Evolutionary conservation across 371 early-diverging fungal species (phyloP), one percentile per base, ranked within the genome.

Genomic region (Syncephalis fuscata): DNA sequence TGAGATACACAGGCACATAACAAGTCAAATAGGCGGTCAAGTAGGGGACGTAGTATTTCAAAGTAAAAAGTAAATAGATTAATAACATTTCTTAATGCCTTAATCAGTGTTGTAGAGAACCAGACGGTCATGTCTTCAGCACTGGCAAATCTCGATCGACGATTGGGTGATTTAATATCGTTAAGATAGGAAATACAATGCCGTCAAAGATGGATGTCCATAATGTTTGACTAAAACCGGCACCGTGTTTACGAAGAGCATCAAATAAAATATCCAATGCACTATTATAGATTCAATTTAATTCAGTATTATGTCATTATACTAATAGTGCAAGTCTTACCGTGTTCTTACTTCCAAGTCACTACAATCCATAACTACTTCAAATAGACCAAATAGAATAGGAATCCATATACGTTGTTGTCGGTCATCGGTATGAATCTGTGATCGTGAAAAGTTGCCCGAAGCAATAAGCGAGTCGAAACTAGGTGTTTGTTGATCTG

Each of bases 131-230:
- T 56, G 39, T 71, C 72, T 41, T 70, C 70, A 1, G 63, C 55
- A 15, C 63, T 55, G 62, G 65, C 64, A 9, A 58, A 57, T 27
- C 65, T 56, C 2, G 53, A 56, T 44, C 53, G 51, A 1, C 57
- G 61, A 20, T 51, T 56, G 21, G 55, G 26, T 7, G 56, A 50
- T 46, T 71, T 73, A 23, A 91, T 57, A 54, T 88, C 88, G 43
- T 82, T 82, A 64, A 94, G 17, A 94, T 73, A 0, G 88, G 83
- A 57, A 91, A 90, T 10, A 92, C 76, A 9, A 91, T 81, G 22
- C 84, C 81, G 9, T 80, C 73, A 17, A 85, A 69, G 4, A 91
- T 65, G 4, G 84, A 73, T 15, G 78, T 73, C 90, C 91, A 91
- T 46, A 85, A 85, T 20, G 79, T 78, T 1, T 63, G 63, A n/a